Evolutionary conservation across 139 green algal species (phyloP).

Genomic region (Klebsormidium nitens): DNA sequence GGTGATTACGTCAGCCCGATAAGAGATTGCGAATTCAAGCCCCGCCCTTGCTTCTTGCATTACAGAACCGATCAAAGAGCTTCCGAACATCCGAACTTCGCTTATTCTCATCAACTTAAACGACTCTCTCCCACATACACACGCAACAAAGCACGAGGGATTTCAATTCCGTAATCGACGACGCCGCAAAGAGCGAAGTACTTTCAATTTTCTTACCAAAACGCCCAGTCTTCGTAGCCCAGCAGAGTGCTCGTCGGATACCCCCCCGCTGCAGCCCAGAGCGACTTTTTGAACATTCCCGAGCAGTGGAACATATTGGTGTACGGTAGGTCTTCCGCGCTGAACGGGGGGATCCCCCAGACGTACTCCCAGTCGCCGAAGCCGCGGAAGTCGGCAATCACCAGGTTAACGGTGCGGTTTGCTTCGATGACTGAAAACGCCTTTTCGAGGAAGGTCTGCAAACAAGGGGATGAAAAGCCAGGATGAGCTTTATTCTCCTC

Average conservation of each 20-base stretch:
- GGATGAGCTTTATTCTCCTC: too few species aligned
- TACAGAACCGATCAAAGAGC: background rate
- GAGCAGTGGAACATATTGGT: conserved; percentile 46
- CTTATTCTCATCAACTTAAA: background rate
- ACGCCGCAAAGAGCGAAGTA: background rate
- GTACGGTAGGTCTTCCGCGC: conserved; percentile 39
- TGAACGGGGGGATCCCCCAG: conserved; percentile 36
- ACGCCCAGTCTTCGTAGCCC: conserved; percentile 36
- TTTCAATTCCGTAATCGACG: background rate
- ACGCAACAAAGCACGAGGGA: background rate
- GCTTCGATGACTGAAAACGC: background rate
- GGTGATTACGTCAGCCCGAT: too few species aligned
- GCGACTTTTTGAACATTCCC: conserved; percentile 25
- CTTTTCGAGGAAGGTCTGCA: conserved; percentile 12
- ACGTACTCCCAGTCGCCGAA: conserved; percentile 42
- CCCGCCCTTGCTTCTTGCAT: background rate
- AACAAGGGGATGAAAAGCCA: background rate
- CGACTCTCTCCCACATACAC: background rate
- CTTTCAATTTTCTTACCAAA: conserved; percentile 12
- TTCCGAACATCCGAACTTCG: background rate
- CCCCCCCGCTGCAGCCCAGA: conserved; percentile 32
- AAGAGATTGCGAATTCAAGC: background rate
- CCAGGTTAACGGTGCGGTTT: conserved; percentile 8
- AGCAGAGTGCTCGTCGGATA: conserved; percentile 40
- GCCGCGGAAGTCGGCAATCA: conserved; percentile 39